phyloP scores from a whole-genome alignment of 257 asterid genomes.

The Solanum sparsipilum region DNA sequence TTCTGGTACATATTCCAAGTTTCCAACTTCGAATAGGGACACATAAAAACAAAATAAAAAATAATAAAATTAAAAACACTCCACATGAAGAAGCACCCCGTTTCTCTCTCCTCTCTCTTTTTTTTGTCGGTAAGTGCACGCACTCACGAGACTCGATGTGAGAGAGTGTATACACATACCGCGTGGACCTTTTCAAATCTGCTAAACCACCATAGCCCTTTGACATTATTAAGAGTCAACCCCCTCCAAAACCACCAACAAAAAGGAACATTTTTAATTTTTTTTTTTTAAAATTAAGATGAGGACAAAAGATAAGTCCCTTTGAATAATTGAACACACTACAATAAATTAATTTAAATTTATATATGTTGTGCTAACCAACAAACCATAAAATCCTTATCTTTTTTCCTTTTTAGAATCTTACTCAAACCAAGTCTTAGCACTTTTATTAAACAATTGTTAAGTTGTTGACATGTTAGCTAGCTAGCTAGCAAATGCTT shows the following conservation, averaged over 20 bases:
- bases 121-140: conserved; percentile 2
- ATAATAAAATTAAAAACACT: not conserved
- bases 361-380: not conserved
- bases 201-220: conserved; percentile 10
- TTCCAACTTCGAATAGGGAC: not conserved
- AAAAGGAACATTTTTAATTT: not conserved
- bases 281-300: not conserved
- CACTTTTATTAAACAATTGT: not conserved
- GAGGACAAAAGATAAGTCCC: conserved; percentile 7
- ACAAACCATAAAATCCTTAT: not conserved
- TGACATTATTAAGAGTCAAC: conserved; percentile 48
- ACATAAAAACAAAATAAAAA: not conserved
- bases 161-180: conserved; percentile 18
- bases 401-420: not conserved
- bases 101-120: conserved; percentile 13
- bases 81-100: not conserved
- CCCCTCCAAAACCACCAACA: not conserved
- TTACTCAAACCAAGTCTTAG: not conserved
- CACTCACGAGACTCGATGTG: conserved; percentile 3
- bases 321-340: not conserved
- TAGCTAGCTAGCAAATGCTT: not conserved
- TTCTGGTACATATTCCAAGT: not conserved
- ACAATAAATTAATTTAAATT: not conserved
- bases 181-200: conserved; percentile 45
- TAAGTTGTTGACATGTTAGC: not conserved